These are phyloP conservation scores for Phytopythium montanum DNA, from an alignment of 352 stramenopile species.

Conservation along the genomic window DNA sequence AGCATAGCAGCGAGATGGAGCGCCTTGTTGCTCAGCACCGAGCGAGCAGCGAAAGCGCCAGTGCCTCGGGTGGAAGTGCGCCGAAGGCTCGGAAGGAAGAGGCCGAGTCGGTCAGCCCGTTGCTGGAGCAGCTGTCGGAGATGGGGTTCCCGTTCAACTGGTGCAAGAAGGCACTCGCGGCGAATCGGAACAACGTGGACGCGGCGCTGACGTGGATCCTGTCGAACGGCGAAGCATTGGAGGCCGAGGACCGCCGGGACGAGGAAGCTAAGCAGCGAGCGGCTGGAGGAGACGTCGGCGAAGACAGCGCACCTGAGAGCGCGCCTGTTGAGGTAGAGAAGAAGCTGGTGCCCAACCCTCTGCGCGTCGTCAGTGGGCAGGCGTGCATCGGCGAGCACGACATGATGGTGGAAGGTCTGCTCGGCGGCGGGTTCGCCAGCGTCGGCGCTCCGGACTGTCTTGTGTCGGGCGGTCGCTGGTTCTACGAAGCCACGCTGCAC, in stretches of 20 bases:
- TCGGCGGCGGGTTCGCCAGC: conserved; percentile 82
- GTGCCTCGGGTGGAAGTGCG: conserved; percentile 12
- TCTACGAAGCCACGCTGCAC: conserved; percentile 92
- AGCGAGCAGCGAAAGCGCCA: conserved; percentile 36
- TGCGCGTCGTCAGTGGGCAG: conserved; percentile 82
- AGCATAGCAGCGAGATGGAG: conserved; percentile 91
- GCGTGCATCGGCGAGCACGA: conserved; percentile 82
- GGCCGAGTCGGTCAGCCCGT: conserved; percentile 59
- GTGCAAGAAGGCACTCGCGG: conserved; percentile 88
- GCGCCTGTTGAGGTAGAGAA: conserved; percentile 17
- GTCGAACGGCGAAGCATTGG: conserved; percentile 86
- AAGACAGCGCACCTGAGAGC: conserved; percentile 26
- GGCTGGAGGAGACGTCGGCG: conserved; percentile 24
- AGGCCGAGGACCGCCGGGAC: conserved; percentile 84
- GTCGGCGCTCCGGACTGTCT: conserved; percentile 81
- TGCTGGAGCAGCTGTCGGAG: conserved; percentile 87
- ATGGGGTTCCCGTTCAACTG: conserved; percentile 93
- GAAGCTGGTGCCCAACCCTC: conserved; percentile 64
- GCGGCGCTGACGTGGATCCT: conserved; percentile 92
- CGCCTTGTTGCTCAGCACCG: conserved; percentile 80
- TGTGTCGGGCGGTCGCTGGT: conserved; percentile 78
- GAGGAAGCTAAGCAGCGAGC: conserved; percentile 64
- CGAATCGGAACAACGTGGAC: conserved; percentile 89
- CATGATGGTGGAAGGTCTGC: conserved; percentile 82
- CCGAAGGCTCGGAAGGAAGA: conserved; percentile 39